phyloP scores from a whole-genome alignment of 1,139 yeast genomes.

The Pichia sp. region DNA sequence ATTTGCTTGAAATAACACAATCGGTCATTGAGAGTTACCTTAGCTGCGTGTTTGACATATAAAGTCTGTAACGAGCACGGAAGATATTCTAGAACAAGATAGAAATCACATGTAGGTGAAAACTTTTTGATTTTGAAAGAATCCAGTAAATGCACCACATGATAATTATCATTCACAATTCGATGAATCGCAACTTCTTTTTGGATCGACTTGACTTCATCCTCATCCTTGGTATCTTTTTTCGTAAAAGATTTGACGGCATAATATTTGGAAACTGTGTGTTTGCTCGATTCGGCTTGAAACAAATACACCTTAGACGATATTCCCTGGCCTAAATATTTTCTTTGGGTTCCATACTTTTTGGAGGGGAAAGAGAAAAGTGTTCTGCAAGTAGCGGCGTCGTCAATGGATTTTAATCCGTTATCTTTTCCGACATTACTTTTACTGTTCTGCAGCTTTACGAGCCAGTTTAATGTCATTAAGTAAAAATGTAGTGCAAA shows the following conservation, averaged over 20 bases:
- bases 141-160: conserved; percentile 30
- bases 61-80: conserved; percentile 33
- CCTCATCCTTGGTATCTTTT: conserved; percentile 29
- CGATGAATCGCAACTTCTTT: conserved; percentile 27
- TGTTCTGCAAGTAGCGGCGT: too few relatives aligned
- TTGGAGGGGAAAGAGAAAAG: conserved; percentile 13
- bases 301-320: conserved; percentile 9
- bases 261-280: conserved; percentile 13
- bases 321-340: conserved; percentile 29
- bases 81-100: conserved; percentile 41
- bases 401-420: too few relatives aligned
- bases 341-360: conserved; percentile 16
- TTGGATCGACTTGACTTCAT: conserved; percentile 30
- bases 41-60: conserved; percentile 32
- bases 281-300: conserved; percentile 8
- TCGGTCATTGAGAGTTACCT: conserved; percentile 25
- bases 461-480: too few relatives aligned
- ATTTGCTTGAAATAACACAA: conserved; percentile 41
- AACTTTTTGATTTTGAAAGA: conserved; percentile 29
- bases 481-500: too few relatives aligned
- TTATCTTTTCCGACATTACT: too few relatives aligned
- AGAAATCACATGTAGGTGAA: conserved; percentile 16
- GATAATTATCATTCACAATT: conserved; percentile 16
- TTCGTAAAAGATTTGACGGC: conserved; percentile 34
- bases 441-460: too few relatives aligned